phyloP scores from a whole-genome alignment of 768 basidiomycete genomes.

The Wakefieldia striispora region DNA sequence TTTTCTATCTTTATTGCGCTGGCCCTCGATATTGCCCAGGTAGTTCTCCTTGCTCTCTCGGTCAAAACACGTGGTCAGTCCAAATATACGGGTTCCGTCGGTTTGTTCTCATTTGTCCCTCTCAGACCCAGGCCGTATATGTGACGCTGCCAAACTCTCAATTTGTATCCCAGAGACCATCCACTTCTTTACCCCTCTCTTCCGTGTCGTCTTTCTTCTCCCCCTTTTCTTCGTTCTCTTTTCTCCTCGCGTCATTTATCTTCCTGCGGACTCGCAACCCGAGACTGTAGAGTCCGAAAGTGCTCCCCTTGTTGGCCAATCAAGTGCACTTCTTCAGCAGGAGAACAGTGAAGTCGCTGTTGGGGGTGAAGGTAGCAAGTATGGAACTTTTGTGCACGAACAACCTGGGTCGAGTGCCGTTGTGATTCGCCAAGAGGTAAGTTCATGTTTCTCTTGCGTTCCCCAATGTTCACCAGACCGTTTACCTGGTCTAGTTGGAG shows the following conservation, averaged over 20 bases:
- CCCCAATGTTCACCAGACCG: not conserved
- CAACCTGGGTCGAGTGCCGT: slow-evolving; percentile 7
- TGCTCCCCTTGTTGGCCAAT: slow-evolving; percentile 32
- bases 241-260: slow-evolving; percentile 65
- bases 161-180: slow-evolving; percentile 38
- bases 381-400: slow-evolving; percentile 63
- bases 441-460: not conserved
- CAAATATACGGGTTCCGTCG: not conserved
- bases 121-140: slow-evolving; percentile 19
- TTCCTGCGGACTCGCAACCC: slow-evolving; percentile 23
- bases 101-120: not conserved
- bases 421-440: slow-evolving; percentile 9
- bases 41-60: slow-evolving; percentile 49
- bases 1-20: slow-evolving; percentile 52
- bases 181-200: slow-evolving; percentile 54
- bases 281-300: slow-evolving; percentile 19
- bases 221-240: slow-evolving; percentile 60
- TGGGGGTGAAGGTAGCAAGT: slow-evolving; percentile 49
- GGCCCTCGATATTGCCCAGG: slow-evolving; percentile 57
- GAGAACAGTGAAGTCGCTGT: slow-evolving; percentile 39
- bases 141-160: slow-evolving; percentile 22
- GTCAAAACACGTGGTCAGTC: slow-evolving; percentile 36
- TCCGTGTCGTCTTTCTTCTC: slow-evolving; percentile 63
- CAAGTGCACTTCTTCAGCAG: slow-evolving; percentile 55
- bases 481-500: slow-evolving; percentile 1